Base-by-base conservation (phyloP, 768 basidiomycete species). In the Lentinula lateritia region DNA sequence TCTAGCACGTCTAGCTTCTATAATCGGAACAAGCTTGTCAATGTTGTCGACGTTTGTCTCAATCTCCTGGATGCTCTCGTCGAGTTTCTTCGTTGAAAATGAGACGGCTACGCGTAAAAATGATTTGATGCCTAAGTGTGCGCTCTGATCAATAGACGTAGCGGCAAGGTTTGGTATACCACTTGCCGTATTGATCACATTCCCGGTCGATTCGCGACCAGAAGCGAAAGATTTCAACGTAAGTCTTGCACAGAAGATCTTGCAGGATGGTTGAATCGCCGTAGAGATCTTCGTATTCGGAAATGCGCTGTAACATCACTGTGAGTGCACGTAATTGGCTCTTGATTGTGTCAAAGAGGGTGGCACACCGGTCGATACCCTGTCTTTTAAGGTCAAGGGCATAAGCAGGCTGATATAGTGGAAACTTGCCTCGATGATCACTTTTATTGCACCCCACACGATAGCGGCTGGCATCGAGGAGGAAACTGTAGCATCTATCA, bases 201-300 rank as follows among this genome's bases (percentile, higher is more conserved):
- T 70, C 67, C 36, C 68, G 68, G 45, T 68, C 61, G 5, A 69
- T 68, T 5, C 64, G 62, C 23, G 54, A 16, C 69, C 68, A 70
- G 45, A 70, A 70, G 35, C 64, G 65, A 42, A 70, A 39, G 13
- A 70, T 65, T 32, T 65, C 65, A n/a, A 64, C 64, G 41, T 66
- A 70, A 9, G 68, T 45, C 1, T 60, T 18, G 50, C 62, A 68
- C 34, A 70, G 53, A 1, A 64, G 41, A 4, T 60, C 38, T 32
- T 64, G 67, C 34, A 68, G 41, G 15, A 4, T 34, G 0, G 66
- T 20, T 9, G 64, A 68, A 52, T 64, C 58, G 10, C 61, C 59
- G 43, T 69, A 70, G 1, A 70, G 60, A 6, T 59, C 15, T 13
- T 67, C 60, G 52, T 65, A 65, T 6, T 60, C 58, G 2, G 36